Percentiles rank a stretch among this genome's conserved stretches.
These are phyloP conservation scores for Akanthomyces muscarius DNA, from an alignment of 2,329 filamentous ascomycete species.

Conservation along the genomic window DNA sequence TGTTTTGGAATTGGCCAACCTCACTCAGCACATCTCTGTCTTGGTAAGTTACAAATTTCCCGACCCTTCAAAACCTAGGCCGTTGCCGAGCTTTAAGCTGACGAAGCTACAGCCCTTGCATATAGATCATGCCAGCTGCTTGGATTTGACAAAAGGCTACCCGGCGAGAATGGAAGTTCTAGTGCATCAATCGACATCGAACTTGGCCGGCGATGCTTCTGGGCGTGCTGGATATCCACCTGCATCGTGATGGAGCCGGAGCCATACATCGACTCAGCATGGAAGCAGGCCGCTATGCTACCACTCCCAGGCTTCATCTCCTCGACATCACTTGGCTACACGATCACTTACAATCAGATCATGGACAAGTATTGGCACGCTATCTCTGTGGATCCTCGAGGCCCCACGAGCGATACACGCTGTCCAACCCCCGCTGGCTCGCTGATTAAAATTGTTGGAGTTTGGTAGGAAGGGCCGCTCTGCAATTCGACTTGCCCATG, in stretches of 20 bases:
- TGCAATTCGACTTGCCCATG: not conserved
- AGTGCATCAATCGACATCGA: not conserved
- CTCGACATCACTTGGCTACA: not conserved
- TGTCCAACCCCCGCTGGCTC: not conserved
- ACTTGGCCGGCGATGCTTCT: constrained; percentile 5
- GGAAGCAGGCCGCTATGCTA: constrained; percentile 10
- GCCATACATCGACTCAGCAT: constrained; percentile 3
- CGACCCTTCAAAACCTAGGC: too few relatives aligned
- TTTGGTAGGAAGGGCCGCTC: not conserved
- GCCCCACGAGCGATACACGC: not conserved
- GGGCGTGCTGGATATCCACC: constrained; percentile 7
- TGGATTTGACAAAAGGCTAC: constrained; percentile 1
- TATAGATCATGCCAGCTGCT: constrained; percentile 5
- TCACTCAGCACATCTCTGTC: not conserved
- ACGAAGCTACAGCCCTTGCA: constrained; percentile 1
- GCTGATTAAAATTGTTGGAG: constrained; percentile 8
- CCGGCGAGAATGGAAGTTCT: not conserved
- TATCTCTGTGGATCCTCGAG: not conserved
- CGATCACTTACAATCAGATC: not conserved
- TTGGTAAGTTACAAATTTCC: not conserved
- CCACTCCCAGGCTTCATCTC: constrained; percentile 7
- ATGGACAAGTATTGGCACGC: constrained; percentile 13
- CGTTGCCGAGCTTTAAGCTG: not conserved
- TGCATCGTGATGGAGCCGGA: constrained; percentile 14
- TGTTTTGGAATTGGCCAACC: constrained; percentile 7